Evolutionary conservation across 2,329 filamentous ascomycete genomes (phyloP).

Genomic region (Lachnellula suecica): DNA sequence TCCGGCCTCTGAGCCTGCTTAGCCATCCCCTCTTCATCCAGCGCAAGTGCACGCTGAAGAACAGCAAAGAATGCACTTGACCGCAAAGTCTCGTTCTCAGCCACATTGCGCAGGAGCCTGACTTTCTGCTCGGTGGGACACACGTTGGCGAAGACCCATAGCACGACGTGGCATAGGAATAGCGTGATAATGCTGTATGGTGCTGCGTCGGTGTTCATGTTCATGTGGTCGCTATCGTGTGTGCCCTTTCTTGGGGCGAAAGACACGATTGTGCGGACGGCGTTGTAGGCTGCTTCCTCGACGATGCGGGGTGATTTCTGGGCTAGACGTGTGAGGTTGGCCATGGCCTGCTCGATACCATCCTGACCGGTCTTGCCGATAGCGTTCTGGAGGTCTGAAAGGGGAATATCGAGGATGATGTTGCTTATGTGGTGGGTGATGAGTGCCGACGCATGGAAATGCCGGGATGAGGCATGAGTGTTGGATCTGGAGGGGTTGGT

Average conservation of each 20-base stretch:
- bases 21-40: background rate
- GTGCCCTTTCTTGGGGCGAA: conserved; percentile 2
- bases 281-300: conserved; percentile 16
- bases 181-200: conserved; percentile 21
- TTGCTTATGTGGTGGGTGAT: conserved; percentile 18
- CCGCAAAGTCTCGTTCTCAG: background rate
- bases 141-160: conserved; percentile 23
- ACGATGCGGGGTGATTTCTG: conserved; percentile 8
- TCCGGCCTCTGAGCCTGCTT: background rate
- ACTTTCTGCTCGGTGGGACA: conserved; percentile 7
- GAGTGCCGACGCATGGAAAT: conserved; percentile 19
- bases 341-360: conserved; percentile 15
- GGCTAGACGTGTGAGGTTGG: conserved; percentile 19
- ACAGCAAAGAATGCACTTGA: conserved; percentile 14
- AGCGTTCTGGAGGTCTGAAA: conserved; percentile 22
- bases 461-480: conserved; percentile 6
- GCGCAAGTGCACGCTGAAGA: conserved; percentile 4
- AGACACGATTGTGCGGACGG: conserved; percentile 17
- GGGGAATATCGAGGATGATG: conserved; percentile 18
- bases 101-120: conserved; percentile 2
- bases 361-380: conserved; percentile 20
- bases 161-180: conserved; percentile 22
- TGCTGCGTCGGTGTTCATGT: conserved; percentile 14
- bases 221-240: conserved; percentile 1
- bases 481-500: conserved; percentile 3